Evolutionary conservation across 441 rosid species (phyloP).

Genomic region (Gossypium gossypioides): DNA sequence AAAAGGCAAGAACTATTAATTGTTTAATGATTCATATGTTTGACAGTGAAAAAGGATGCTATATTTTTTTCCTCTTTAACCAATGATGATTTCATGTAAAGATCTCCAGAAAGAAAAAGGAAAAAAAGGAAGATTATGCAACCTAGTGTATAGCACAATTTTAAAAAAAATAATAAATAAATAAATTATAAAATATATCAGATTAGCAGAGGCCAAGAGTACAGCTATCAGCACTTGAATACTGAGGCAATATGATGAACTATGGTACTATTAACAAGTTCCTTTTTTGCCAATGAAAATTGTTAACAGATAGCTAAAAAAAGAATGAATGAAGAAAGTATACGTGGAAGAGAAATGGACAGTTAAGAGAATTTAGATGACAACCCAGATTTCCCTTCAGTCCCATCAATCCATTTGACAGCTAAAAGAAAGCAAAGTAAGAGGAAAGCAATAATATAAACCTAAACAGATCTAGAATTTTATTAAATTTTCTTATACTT

Average conservation of each 20-base stretch:
- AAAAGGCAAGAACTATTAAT: background rate
- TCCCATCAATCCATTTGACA: background rate
- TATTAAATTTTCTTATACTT: background rate
- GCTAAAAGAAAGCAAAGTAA: background rate
- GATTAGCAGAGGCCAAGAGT: background rate
- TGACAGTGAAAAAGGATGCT: background rate
- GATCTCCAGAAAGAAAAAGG: background rate
- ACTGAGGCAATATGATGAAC: background rate
- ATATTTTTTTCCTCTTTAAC: constrained; percentile 1
- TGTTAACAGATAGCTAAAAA: background rate
- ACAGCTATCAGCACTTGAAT: background rate
- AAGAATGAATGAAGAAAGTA: background rate
- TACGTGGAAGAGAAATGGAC: background rate
- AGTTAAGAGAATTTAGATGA: background rate
- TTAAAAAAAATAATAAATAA: too few species aligned
- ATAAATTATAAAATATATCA: background rate
- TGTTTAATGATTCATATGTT: background rate
- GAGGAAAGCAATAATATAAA: background rate
- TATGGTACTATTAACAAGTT: background rate
- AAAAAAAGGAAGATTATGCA: background rate
- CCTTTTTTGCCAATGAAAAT: background rate
- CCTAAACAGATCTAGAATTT: background rate
- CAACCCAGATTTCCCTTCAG: background rate
- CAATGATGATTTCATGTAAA: constrained; percentile 6
- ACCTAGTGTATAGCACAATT: background rate